These are phyloP conservation scores for Zostera marina DNA, from an alignment of 116 monocot species.

Conservation along the genomic window DNA sequence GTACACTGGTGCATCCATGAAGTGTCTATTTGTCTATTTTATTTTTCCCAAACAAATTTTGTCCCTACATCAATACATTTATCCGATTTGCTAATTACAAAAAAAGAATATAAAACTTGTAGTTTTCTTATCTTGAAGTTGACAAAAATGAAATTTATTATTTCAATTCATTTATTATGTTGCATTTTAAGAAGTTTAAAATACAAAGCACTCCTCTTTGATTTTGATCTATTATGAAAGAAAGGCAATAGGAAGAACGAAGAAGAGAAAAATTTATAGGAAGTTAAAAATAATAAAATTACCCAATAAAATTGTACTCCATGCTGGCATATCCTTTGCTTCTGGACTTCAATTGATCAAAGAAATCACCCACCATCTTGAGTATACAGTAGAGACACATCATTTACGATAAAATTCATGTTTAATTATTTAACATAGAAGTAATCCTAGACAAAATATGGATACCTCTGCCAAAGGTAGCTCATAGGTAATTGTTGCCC, in stretches of 20 bases:
- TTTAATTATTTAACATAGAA: neutral
- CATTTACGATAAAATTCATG: neutral
- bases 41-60: too few species aligned
- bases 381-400: neutral
- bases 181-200: too few species aligned
- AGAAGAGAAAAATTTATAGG: neutral
- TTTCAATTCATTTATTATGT: too few species aligned
- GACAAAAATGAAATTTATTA: too few species aligned
- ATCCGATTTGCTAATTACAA: too few species aligned
- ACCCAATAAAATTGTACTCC: conserved; percentile 96
- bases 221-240: neutral
- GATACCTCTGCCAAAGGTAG: conserved; percentile 83
- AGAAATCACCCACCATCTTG: conserved; percentile 99
- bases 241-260: neutral
- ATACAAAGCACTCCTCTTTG: too few species aligned
- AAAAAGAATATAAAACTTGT: too few species aligned
- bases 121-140: too few species aligned
- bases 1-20: too few species aligned
- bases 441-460: neutral
- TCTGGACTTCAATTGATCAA: conserved; percentile 94
- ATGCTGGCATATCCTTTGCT: conserved; percentile 99
- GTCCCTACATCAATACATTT: too few species aligned
- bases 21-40: too few species aligned
- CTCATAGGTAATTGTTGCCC: conserved; percentile 72
- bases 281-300: conserved; percentile 3